These are phyloP conservation scores for Begonia peltatifolia DNA, from an alignment of 306 rosid genomes.

Conservation along the genomic window DNA sequence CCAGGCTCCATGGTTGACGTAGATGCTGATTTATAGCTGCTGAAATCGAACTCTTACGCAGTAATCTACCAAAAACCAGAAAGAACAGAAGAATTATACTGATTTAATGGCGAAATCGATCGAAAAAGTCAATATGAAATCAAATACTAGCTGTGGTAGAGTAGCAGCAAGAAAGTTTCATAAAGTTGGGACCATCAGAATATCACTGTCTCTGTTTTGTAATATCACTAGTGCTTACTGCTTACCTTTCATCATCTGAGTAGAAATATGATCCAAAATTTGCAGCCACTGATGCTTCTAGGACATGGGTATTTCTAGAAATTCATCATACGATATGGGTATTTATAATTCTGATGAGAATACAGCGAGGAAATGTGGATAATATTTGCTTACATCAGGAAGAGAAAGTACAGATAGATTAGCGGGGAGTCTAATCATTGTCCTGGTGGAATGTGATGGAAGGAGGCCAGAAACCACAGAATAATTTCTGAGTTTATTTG, in stretches of 20 bases:
- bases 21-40: no score
- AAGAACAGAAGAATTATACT: no score
- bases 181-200: conserved; percentile 9
- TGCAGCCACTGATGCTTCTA: no score
- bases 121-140: no score
- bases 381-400: conserved; percentile 56
- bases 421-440: conserved; percentile 41
- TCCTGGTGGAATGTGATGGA: conserved; percentile 29
- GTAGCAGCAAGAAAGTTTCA: conserved; percentile 5
- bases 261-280: no score
- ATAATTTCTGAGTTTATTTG: conserved; percentile 14
- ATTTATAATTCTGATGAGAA: conserved; percentile 6
- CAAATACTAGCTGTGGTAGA: no score
- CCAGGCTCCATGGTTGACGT: conserved; percentile 42
- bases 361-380: conserved; percentile 51
- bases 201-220: not conserved
- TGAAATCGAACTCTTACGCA: no score
- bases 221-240: not conserved
- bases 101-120: no score
- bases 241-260: no score
- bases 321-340: no score
- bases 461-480: conserved; percentile 18
- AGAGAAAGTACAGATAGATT: conserved; percentile 21
- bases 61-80: no score
- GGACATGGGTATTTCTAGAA: no score